Percentiles rank a stretch among this genome's conserved stretches.
Conservation (phyloP, 73 alveolate genomes). For the Symbiodinium pilosum region DNA sequence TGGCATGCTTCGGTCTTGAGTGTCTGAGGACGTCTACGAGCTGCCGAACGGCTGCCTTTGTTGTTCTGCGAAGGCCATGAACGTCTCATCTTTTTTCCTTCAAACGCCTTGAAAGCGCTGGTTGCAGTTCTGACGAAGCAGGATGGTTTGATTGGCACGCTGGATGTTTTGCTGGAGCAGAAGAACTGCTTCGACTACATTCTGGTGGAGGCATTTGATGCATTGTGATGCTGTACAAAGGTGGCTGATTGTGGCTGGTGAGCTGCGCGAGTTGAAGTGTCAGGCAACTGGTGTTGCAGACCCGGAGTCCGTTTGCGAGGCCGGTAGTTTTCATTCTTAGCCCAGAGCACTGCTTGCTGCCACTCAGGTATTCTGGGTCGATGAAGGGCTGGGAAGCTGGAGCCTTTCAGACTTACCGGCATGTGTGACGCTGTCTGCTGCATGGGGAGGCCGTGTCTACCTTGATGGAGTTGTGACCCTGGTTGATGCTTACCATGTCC, state of each 20-base stretch:
- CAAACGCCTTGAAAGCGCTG: too few relatives aligned
- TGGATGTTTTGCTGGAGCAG: conserved; percentile 76
- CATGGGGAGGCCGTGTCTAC: conserved; percentile 58
- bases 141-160: conserved; percentile 75
- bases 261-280: neutral
- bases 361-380: conserved; percentile 85
- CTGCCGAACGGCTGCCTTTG: conserved; percentile 89
- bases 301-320: conserved; percentile 82
- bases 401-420: conserved; percentile 29
- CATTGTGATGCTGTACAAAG: neutral
- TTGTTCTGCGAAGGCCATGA: conserved; percentile 55
- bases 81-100: too few relatives aligned
- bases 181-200: conserved; percentile 70
- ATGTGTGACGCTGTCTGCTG: conserved; percentile 34
- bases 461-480: conserved; percentile 74
- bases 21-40: conserved; percentile 67
- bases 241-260: neutral
- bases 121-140: too few relatives aligned
- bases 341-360: too few relatives aligned
- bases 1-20: neutral
- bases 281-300: conserved; percentile 85
- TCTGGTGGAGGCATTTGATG: conserved; percentile 23
- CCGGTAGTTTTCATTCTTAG: too few relatives aligned
- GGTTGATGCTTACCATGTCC: conserved; percentile 46
- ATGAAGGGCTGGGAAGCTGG: conserved; percentile 74